Percentiles rank a stretch among this genome's conserved stretches.
phyloP scores from a whole-genome alignment of 2,329 filamentous ascomycete genomes.

The Zymoseptoria passerinii region DNA sequence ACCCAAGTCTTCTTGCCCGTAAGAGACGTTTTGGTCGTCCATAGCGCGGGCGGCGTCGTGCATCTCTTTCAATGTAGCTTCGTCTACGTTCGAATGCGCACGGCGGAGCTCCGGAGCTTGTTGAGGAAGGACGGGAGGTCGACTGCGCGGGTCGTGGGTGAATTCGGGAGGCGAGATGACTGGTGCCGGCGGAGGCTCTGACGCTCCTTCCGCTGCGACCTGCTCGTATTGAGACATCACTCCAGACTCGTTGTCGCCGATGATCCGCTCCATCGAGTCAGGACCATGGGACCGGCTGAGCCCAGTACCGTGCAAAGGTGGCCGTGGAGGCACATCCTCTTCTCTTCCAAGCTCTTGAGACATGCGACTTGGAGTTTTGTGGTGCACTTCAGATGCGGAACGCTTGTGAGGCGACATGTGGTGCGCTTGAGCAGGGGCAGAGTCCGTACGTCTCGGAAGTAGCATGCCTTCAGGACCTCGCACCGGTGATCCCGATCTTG shows the following conservation, averaged over 20 bases:
- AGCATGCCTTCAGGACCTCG: constrained; percentile 20
- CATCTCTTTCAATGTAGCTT: constrained; percentile 71
- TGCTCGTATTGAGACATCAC: constrained; percentile 41
- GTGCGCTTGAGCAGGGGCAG: constrained; percentile 33
- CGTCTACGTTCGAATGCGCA: constrained; percentile 77
- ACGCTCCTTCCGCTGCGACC: constrained; percentile 34
- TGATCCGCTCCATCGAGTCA: constrained; percentile 45
- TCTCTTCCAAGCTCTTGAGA: constrained; percentile 28
- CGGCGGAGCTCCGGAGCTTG: constrained; percentile 69
- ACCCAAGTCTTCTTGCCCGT: constrained; percentile 9
- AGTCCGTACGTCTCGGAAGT: constrained; percentile 35
- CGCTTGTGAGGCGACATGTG: constrained; percentile 36
- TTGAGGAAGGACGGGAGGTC: constrained; percentile 61
- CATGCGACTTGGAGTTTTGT: constrained; percentile 32
- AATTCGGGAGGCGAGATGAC: constrained; percentile 74
- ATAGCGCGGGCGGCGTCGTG: constrained; percentile 51
- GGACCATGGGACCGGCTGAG: constrained; percentile 15
- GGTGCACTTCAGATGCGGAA: constrained; percentile 42
- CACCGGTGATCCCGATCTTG: constrained; percentile 37
- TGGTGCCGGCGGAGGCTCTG: constrained; percentile 52
- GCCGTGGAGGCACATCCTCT: constrained; percentile 33
- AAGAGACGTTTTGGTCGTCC: constrained; percentile 14
- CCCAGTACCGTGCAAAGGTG: constrained; percentile 32
- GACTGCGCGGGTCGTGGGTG: constrained; percentile 62
- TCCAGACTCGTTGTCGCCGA: constrained; percentile 47